phyloP scores from a whole-genome alignment of 305 asterid species.

The Fraxinus platypoda region DNA sequence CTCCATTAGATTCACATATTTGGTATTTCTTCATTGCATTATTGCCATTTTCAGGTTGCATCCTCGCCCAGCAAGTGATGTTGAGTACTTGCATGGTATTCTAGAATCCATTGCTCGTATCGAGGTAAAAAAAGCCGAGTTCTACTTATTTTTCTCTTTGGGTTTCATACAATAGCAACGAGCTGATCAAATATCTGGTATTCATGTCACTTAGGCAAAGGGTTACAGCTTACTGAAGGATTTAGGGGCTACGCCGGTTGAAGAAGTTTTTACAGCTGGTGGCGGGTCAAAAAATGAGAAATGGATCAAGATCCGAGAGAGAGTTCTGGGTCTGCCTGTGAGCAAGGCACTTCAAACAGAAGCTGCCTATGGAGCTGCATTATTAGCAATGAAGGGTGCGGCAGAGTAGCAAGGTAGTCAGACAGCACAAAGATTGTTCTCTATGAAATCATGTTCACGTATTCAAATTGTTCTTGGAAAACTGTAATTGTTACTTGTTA shows the following conservation, averaged over 20 bases:
- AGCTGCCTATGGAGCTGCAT: constrained; percentile 96
- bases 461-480: background rate
- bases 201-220: constrained; percentile 51
- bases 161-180: background rate
- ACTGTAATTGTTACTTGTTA: background rate
- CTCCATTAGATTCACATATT: background rate
- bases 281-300: constrained; percentile 83
- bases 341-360: constrained; percentile 71
- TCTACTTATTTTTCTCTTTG: background rate
- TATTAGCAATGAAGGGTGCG: constrained; percentile 72
- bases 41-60: constrained; percentile 47
- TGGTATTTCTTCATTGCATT: background rate
- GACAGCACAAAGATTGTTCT: background rate
- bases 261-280: constrained; percentile 81
- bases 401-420: constrained; percentile 7
- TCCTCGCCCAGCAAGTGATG: constrained; percentile 82
- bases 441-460: background rate
- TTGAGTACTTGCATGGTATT: constrained; percentile 75
- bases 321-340: constrained; percentile 80
- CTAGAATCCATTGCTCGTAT: constrained; percentile 90
- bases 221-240: constrained; percentile 73
- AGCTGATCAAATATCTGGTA: background rate
- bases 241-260: constrained; percentile 83
- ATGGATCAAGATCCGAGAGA: constrained; percentile 78
- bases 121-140: constrained; percentile 51